Evolutionary conservation across 2,329 filamentous ascomycete species (phyloP).

Genomic region (Fusarium avenaceum): DNA sequence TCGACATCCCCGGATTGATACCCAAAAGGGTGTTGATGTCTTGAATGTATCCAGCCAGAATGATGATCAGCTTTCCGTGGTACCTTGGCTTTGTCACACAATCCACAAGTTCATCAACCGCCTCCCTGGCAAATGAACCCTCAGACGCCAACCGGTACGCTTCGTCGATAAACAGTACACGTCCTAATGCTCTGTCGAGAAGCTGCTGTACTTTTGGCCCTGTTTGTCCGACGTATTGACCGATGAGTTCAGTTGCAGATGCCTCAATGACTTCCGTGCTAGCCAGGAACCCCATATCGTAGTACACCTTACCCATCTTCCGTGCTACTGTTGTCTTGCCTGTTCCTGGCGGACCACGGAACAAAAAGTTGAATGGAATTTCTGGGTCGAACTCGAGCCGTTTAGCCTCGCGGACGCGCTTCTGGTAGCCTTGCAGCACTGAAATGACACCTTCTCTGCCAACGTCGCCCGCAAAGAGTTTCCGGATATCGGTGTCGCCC

Average conservation of each 20-base stretch:
- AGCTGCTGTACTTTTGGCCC: conserved; percentile 72
- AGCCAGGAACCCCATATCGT: conserved; percentile 78
- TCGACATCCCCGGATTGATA: conserved; percentile 73
- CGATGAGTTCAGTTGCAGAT: conserved; percentile 77
- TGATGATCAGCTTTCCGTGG: conserved; percentile 71
- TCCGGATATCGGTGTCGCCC: conserved; percentile 58
- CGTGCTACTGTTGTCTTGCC: conserved; percentile 80
- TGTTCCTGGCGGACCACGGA: conserved; percentile 75
- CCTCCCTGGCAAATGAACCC: conserved; percentile 68
- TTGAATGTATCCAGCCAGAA: conserved; percentile 76
- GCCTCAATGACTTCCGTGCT: conserved; percentile 72
- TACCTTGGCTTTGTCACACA: conserved; percentile 68
- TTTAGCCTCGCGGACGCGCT: conserved; percentile 54
- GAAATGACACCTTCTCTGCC: conserved; percentile 69
- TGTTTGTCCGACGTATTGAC: conserved; percentile 77
- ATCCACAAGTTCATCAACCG: conserved; percentile 67
- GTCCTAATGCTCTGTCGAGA: conserved; percentile 73
- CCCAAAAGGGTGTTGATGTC: conserved; percentile 75
- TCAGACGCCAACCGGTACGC: conserved; percentile 70
- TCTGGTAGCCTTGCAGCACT: conserved; percentile 68
- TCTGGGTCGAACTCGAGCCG: conserved; percentile 52
- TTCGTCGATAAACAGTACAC: conserved; percentile 79
- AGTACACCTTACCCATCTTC: conserved; percentile 82
- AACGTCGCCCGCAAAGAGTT: conserved; percentile 70
- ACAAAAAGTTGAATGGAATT: conserved; percentile 77